Percentiles rank a stretch among this genome's conserved stretches.
phyloP scores from a whole-genome alignment of 768 basidiomycete genomes.

The Nidularia sp. region DNA sequence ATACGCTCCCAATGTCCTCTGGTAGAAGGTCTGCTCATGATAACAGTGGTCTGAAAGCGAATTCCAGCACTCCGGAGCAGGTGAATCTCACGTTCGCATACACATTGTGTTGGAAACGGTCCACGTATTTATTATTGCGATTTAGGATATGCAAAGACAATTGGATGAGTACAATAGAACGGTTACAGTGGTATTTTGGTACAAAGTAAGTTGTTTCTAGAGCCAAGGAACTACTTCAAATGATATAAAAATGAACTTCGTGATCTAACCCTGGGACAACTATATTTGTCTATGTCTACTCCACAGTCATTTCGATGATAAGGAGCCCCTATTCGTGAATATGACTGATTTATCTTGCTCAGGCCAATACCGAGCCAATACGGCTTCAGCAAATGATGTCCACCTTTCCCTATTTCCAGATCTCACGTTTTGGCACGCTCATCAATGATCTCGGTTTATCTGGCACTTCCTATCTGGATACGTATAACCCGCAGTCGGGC shows the following conservation, averaged over 20 bases:
- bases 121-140: not conserved
- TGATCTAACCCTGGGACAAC: too few relatives aligned
- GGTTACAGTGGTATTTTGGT: conserved; percentile 67
- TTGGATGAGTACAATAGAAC: conserved; percentile 45
- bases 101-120: not conserved
- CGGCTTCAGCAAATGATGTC: conserved; percentile 53
- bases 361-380: conserved; percentile 53
- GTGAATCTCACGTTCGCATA: not conserved
- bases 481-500: conserved; percentile 46
- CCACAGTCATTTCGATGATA: too few relatives aligned
- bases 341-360: conserved; percentile 4
- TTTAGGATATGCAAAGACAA: conserved; percentile 34
- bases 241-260: too few relatives aligned
- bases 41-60: too few relatives aligned
- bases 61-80: conserved; percentile 13
- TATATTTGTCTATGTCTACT: too few relatives aligned
- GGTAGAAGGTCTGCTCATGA: conserved; percentile 10
- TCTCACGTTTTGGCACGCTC: conserved; percentile 48
- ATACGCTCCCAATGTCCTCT: conserved; percentile 10
- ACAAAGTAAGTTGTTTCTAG: conserved; percentile 38
- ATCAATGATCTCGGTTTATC: conserved; percentile 52
- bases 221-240: too few relatives aligned
- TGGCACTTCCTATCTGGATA: conserved; percentile 52
- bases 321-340: conserved; percentile 1
- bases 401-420: conserved; percentile 63